phyloP scores from a whole-genome alignment of 371 early-diverging fungal species.

The Amoeboaphelidium protococcarum region DNA sequence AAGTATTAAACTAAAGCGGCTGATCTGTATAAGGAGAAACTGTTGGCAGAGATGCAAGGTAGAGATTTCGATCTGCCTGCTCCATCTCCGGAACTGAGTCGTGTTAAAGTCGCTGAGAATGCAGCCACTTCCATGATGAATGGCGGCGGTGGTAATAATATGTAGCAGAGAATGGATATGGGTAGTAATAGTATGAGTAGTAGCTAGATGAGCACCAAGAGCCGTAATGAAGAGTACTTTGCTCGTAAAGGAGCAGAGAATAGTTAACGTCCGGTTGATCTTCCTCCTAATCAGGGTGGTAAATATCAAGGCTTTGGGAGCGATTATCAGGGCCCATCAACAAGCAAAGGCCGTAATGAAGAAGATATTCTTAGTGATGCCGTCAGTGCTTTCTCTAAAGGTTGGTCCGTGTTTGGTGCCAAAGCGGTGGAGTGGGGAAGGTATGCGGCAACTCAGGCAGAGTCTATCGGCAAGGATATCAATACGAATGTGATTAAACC shows the following conservation, averaged over 20 bases:
- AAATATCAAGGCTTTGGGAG: constrained; percentile 68
- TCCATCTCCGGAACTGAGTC: no score
- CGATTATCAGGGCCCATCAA: constrained; percentile 1
- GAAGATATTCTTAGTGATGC: constrained; percentile 59
- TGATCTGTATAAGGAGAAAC: background rate
- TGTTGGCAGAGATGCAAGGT: background rate
- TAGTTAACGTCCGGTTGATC: constrained; percentile 25
- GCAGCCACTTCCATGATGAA: no score
- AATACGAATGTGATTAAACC: no score
- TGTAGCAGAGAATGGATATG: no score
- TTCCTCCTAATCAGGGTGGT: constrained; percentile 80
- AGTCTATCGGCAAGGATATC: no score
- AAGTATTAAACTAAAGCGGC: background rate
- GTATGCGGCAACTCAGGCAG: no score
- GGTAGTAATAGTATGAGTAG: no score
- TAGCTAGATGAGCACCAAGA: no score
- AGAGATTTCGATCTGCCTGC: no score
- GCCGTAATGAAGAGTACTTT: constrained; percentile 42
- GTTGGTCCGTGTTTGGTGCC: constrained; percentile 57
- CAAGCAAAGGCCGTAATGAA: constrained; percentile 14
- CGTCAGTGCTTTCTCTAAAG: constrained; percentile 44
- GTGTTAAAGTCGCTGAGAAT: no score
- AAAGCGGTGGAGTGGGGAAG: no score
- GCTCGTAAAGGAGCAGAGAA: constrained; percentile 26
- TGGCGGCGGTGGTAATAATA: no score